Base-by-base conservation (phyloP, 208 protist species). In the Endotrypanum monterogeii region DNA sequence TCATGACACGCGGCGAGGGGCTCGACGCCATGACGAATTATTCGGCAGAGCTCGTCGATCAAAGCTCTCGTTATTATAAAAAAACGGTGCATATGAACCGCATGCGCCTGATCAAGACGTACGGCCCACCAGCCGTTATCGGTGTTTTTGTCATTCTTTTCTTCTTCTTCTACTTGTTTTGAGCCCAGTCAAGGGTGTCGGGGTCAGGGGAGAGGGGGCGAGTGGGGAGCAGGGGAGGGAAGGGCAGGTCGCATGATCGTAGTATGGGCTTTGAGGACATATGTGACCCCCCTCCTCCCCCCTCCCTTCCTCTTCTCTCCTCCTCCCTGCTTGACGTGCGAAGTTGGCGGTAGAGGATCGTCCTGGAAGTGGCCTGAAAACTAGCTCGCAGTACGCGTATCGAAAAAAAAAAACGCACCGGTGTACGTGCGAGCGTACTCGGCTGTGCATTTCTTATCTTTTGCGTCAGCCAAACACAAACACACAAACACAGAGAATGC, bases 21-120 rank as follows among this genome's bases (percentile, higher is more conserved):
- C 79, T 98, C 18, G 91, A 98, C 54, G 94, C 89, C 39, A 95
- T 98, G 89, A 92, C 94, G 60, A 89, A 89, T 73, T 96, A 93
- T 78, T 94, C 88, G 16, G 82, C 89, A 41, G 84, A 95, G 73
- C 82, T 98, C 0, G 84, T 89, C 28, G 89, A 94, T 52, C 86
- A 96, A 61, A 95, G 89, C 73, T 88, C 84, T 9, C 84, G 84
- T 25, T 96, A 93, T 79, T 95, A 96, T 82, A 89, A 89, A 41
- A 92, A 93, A 63, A 98, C 92, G 14, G 91, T 93, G 48, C 88
- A 86, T 25, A 87, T 98, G 83, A 98, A 98, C 78, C 78, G 94
- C 46, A 98, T 94, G 91, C 89, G 93, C 0, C 71, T 93, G 7
- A n/a, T 95, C 35, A 88, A 89, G 58, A 84, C 93, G 74, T 97